Base-by-base conservation (phyloP, 2,329 filamentous ascomycete species). In the Didymella arachidicola region DNA sequence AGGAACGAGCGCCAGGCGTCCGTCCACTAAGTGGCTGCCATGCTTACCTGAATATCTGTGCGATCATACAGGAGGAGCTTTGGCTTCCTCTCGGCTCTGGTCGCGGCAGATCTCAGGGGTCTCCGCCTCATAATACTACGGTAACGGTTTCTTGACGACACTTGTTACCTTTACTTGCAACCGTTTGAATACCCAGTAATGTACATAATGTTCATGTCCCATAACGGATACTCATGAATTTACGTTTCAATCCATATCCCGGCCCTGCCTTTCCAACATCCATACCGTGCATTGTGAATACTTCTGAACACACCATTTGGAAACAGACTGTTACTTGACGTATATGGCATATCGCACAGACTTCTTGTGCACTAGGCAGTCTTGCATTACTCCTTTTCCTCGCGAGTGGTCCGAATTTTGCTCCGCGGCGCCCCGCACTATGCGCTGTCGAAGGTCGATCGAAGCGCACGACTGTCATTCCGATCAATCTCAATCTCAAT, bases 1-100 rank as follows among this genome's bases (percentile, higher is more conserved):
- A 59, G 39, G 57, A 48, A 51, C 41, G 16, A 27, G 45, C 57
- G 57, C 46, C 53, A 52, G 14, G 57, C 57, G 8, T 59, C 57
- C 29, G 32, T 59, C 14, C 51, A 59, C 41, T 59, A 59, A 42
- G 38, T 11, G 38, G 29, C 12, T 49, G 19, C 22, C 19, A 44
- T 25, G 7, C 25, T 8, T 18, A 27, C 32, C 42, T 27, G 12
- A n/a, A 25, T 11, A 4, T 27, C 1, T 16, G 2, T 27, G 16
- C 22, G 22, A 43, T 18, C 14, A 43, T 22, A 25, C 11, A 14
- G 27, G 18, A 12, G 18, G 2, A 14, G 39, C 19, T 27, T 27
- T 27, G 25, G 25, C 25, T 43, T n/a, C 2, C 25, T 43, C 4
- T n/a, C 14, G 10, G 7, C 2, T 43, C 12, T 27, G 38, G 4